Base-by-base conservation (phyloP, 257 asterid species). In the Ilex aquifolium region DNA sequence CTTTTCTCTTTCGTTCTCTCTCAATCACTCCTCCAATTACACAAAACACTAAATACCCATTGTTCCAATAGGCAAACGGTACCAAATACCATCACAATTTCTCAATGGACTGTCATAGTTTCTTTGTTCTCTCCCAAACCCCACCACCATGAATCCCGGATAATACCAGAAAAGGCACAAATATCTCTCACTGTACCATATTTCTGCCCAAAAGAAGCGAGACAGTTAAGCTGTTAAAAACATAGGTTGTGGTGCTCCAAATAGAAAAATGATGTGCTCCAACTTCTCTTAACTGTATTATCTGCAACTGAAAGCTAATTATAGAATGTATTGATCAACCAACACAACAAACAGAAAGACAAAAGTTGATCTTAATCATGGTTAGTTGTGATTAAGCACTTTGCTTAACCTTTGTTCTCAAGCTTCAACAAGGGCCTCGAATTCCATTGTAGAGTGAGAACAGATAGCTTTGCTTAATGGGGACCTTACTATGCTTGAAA, bases 351-450 rank as follows among this genome's bases (percentile, higher is more conserved):
- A 10, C 56, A 13, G 39, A 50, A 60, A 4, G 4, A 5, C 3
- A 17, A 14, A 62, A 69, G 70, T 72, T 66, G 32, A 53, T 65
- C 65, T 67, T 74, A 71, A 68, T 63, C 44, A 51, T 65, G 67
- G 84, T 82, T 88, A 80, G 88, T 84, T 69, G 88, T 79, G 91
- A 82, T 78, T 74, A 83, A 74, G 63, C 88, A 75, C 78, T 73
- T 87, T 77, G 75, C 84, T 85, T 83, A 81, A 80, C 55, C 78
- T 73, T 74, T 56, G 77, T 71, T 57, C 63, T 63, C 74, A 72
- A 69, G 56, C 67, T 71, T 70, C 77, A n/a, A 53, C 42, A 36
- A 8, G 42, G 8, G 7, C 42, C 8, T 8, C 8, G 42, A 36
- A 36, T 36, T 36, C 8, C 42, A 36, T 36, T 36, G 42, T 4